Evolutionary conservation across 139 green algal species (phyloP).

Genomic region (Coelastrella sp.): DNA sequence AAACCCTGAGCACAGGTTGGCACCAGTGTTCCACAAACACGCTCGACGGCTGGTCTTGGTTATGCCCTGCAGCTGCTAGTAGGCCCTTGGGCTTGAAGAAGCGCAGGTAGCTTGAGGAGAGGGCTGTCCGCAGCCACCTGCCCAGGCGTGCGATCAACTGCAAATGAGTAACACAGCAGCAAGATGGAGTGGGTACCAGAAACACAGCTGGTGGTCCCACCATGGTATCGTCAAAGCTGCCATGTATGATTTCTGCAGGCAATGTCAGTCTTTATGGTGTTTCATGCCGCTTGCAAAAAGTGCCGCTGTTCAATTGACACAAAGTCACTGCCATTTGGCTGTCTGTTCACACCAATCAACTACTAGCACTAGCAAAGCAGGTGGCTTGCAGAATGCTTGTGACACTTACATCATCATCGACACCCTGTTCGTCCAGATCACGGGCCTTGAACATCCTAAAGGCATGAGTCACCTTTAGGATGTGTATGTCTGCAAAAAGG

Average conservation of each 20-base stretch:
- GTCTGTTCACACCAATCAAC: too few species aligned
- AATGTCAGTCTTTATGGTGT: too few species aligned
- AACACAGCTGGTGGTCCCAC: too few species aligned
- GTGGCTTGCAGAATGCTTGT: too few species aligned
- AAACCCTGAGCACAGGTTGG: neutral
- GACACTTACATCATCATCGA: constrained; percentile 5
- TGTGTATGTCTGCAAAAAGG: neutral
- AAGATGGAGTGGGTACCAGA: too few species aligned
- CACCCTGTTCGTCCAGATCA: neutral
- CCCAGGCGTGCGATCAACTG: constrained; percentile 35
- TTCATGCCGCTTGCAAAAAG: too few species aligned
- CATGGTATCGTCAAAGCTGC: too few species aligned
- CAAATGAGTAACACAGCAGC: neutral
- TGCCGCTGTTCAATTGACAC: too few species aligned
- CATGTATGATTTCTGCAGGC: too few species aligned
- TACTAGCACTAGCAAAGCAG: too few species aligned
- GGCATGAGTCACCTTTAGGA: constrained; percentile 2
- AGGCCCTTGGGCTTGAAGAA: constrained; percentile 42
- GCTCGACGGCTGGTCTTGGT: neutral
- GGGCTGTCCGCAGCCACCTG: constrained; percentile 18
- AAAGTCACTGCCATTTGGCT: too few species aligned
- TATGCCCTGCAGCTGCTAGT: constrained; percentile 4
- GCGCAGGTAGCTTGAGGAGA: constrained; percentile 8
- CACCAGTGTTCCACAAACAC: constrained; percentile 11
- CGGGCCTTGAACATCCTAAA: neutral